Conservation (phyloP, 768 basidiomycete species). For the Strobilomyces confusus region DNA sequence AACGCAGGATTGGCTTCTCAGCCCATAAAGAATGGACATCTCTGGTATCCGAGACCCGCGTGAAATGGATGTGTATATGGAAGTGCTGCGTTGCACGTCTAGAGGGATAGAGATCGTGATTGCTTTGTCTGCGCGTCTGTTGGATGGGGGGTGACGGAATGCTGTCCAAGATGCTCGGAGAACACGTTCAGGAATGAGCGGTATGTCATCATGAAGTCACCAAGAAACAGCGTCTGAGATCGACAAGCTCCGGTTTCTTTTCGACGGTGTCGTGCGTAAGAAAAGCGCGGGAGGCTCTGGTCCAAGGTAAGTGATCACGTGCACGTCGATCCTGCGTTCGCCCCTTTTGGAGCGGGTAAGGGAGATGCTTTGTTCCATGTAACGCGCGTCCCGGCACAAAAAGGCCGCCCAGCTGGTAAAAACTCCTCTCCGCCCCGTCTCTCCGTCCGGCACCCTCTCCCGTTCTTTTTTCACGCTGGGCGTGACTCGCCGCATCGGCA, state of each 20-base stretch:
- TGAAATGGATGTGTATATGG: too few relatives aligned
- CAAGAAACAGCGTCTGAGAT: neutral
- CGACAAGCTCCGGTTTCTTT: neutral
- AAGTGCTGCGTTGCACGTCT: too few relatives aligned
- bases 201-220: neutral
- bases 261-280: neutral
- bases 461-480: slow-evolving; percentile 7
- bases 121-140: neutral
- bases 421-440: neutral
- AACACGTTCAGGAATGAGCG: neutral
- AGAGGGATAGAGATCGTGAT: too few relatives aligned
- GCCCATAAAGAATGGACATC: too few relatives aligned
- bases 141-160: neutral
- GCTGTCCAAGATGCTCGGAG: neutral
- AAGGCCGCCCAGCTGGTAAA: slow-evolving; percentile 11
- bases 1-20: too few relatives aligned
- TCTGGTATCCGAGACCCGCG: too few relatives aligned
- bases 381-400: slow-evolving; percentile 7
- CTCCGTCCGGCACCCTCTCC: slow-evolving; percentile 7
- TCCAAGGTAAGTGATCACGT: slow-evolving; percentile 3
- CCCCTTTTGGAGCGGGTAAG: slow-evolving; percentile 1
- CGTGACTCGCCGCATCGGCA: slow-evolving; percentile 9
- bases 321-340: slow-evolving; percentile 5
- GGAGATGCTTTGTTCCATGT: slow-evolving; percentile 16
- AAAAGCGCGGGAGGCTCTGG: neutral